Evolutionary conservation across 1,284 basidiomycete species (phyloP).

Genomic region (Cutaneotrichosporon cavernicola): DNA sequence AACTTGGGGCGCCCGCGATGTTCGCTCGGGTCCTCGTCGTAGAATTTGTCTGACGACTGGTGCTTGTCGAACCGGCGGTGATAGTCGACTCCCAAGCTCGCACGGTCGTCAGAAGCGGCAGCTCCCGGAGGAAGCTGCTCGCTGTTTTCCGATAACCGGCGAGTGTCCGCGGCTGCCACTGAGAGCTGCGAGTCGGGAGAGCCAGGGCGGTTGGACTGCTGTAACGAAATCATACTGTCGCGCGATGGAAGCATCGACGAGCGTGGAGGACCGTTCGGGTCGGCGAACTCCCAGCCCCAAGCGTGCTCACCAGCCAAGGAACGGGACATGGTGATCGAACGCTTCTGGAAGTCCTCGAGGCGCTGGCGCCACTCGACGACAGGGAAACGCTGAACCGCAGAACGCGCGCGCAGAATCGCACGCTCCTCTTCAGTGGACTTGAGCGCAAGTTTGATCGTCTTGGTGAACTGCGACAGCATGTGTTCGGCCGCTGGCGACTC

Average conservation of each 20-base stretch:
- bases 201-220: slow-evolving; percentile 54
- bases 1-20: slow-evolving; percentile 54
- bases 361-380: slow-evolving; percentile 94
- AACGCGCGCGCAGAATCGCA: slow-evolving; percentile 83
- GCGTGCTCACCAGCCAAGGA: slow-evolving; percentile 67
- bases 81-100: slow-evolving; percentile 29
- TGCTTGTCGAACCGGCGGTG: slow-evolving; percentile 48
- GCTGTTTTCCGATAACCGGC: slow-evolving; percentile 10
- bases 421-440: slow-evolving; percentile 86
- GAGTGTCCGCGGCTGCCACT: slow-evolving; percentile 36
- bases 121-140: slow-evolving; percentile 17
- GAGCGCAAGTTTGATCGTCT: slow-evolving; percentile 88
- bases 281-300: slow-evolving; percentile 59
- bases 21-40: slow-evolving; percentile 51
- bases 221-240: slow-evolving; percentile 39
- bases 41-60: slow-evolving; percentile 51
- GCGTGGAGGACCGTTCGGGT: slow-evolving; percentile 11
- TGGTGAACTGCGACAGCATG: slow-evolving; percentile 90
- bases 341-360: slow-evolving; percentile 87
- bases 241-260: slow-evolving; percentile 1
- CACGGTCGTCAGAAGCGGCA: slow-evolving; percentile 2
- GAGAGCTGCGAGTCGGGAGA: slow-evolving; percentile 43
- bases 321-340: slow-evolving; percentile 73
- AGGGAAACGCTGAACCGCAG: slow-evolving; percentile 90
- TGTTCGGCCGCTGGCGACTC: slow-evolving; percentile 85